Conservation (phyloP, 768 basidiomycete species). For the Mycena epipterygia region DNA sequence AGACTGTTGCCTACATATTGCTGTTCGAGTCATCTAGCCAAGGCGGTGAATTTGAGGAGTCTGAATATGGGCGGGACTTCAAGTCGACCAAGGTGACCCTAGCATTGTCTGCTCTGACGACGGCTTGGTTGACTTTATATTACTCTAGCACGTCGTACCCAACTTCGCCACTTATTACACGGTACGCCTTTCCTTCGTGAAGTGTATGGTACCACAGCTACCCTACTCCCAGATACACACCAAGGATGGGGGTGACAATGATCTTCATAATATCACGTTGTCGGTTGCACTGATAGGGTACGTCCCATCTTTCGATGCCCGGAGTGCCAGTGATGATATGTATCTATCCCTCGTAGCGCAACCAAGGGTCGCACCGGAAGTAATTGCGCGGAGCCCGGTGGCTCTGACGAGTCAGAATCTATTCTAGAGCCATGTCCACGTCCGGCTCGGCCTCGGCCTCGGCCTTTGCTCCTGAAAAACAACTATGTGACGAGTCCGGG, state of each 20-base stretch:
- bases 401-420: background rate
- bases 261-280: background rate
- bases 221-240: slow-evolving; percentile 2
- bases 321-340: background rate
- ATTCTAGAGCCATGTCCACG: background rate
- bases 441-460: background rate
- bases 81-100: background rate
- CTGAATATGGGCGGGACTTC: slow-evolving; percentile 6
- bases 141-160: slow-evolving; percentile 4
- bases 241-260: background rate
- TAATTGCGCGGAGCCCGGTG: background rate
- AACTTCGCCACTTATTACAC: slow-evolving; percentile 13
- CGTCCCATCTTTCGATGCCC: background rate
- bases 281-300: slow-evolving; percentile 10
- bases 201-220: background rate
- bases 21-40: background rate
- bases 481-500: background rate
- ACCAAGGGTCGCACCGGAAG: background rate
- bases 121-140: background rate
- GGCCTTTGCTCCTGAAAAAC: background rate
- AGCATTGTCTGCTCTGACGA: background rate
- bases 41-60: background rate
- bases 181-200: background rate
- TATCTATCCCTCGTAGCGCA: background rate
- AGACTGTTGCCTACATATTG: slow-evolving; percentile 5